Conservation (phyloP, 495 filamentous ascomycete species). For the Penicillium diatomitis region DNA sequence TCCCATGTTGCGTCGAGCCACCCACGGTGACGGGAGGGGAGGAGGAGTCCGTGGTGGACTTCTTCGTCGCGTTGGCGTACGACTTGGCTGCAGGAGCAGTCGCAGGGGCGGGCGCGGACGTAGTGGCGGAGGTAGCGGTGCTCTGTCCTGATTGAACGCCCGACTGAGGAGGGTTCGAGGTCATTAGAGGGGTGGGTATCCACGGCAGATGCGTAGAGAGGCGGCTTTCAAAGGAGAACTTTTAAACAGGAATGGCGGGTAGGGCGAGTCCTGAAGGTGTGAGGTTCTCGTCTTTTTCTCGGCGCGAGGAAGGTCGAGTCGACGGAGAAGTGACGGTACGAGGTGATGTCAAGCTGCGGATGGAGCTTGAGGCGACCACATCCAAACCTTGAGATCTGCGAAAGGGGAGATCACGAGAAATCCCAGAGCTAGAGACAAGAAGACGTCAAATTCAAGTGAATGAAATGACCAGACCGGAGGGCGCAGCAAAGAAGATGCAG, state of each 20-base stretch:
- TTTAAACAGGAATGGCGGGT: too few species aligned
- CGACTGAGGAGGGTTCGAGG: conserved; percentile 41
- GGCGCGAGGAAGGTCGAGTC: conserved; percentile 4
- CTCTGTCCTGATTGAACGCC: conserved; percentile 47
- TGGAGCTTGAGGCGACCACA: conserved; percentile 23
- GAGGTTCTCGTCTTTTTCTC: neutral
- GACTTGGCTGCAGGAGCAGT: conserved; percentile 45
- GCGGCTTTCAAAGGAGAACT: neutral
- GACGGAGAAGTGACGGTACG: conserved; percentile 3
- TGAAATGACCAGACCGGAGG: conserved; percentile 14
- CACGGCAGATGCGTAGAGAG: conserved; percentile 23
- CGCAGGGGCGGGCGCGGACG: conserved; percentile 49
- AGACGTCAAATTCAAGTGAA: conserved; percentile 9
- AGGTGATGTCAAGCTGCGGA: conserved; percentile 23
- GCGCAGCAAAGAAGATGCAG: conserved; percentile 18
- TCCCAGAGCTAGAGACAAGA: conserved; percentile 8
- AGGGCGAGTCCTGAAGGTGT: too few species aligned
- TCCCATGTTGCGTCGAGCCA: conserved; percentile 73
- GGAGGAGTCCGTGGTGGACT: conserved; percentile 64
- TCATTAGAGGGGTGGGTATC: conserved; percentile 41
- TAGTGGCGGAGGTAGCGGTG: conserved; percentile 34
- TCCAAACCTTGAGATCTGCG: conserved; percentile 23
- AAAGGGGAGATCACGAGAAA: conserved; percentile 18
- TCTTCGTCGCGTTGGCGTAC: conserved; percentile 72
- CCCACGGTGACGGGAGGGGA: conserved; percentile 57